Conservation (phyloP, 148 eudicot genomes). For the Chenopodium formosanum region DNA sequence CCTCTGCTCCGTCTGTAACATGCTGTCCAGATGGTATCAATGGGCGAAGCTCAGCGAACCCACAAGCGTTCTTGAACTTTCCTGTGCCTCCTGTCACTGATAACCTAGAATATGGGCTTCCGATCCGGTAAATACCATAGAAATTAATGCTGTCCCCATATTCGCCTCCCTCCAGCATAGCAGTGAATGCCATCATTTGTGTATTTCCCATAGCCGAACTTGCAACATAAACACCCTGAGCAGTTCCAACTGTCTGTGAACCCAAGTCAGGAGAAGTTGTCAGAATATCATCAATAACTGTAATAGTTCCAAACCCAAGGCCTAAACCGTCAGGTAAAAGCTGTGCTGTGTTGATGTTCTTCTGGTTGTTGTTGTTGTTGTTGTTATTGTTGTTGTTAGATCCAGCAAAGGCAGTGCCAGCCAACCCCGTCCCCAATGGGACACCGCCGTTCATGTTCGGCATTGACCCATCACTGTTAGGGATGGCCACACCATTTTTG, state of each 20-base stretch:
- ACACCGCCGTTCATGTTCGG: slow-evolving; percentile 73
- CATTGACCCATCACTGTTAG: slow-evolving; percentile 79
- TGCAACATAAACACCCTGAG: slow-evolving; percentile 87
- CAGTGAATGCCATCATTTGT: slow-evolving; percentile 95
- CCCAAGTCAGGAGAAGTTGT: slow-evolving; percentile 77
- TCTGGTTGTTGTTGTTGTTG: slow-evolving; percentile 27
- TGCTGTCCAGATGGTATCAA: slow-evolving; percentile 80
- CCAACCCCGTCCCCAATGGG: slow-evolving; percentile 87
- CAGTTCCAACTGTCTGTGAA: slow-evolving; percentile 69
- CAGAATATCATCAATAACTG: slow-evolving; percentile 87
- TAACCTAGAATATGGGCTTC: slow-evolving; percentile 64
- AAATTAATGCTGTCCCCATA: slow-evolving; percentile 94
- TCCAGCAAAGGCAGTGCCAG: slow-evolving; percentile 79
- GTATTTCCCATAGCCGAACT: slow-evolving; percentile 81
- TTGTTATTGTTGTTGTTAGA: slow-evolving; percentile 27
- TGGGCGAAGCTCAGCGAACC: slow-evolving; percentile 86
- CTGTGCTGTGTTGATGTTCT: slow-evolving; percentile 37
- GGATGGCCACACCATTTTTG: slow-evolving; percentile 71
- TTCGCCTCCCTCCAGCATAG: slow-evolving; percentile 95
- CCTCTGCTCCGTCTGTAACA: slow-evolving; percentile 68
- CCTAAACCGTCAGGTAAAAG: slow-evolving; percentile 88
- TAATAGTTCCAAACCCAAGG: slow-evolving; percentile 89
- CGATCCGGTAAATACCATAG: slow-evolving; percentile 83
- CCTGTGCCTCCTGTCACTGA: slow-evolving; percentile 96
- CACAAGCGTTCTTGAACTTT: slow-evolving; percentile 80